phyloP scores from a whole-genome alignment of 192 early-diverging fungal species.

The Backusella liffmaniae region DNA sequence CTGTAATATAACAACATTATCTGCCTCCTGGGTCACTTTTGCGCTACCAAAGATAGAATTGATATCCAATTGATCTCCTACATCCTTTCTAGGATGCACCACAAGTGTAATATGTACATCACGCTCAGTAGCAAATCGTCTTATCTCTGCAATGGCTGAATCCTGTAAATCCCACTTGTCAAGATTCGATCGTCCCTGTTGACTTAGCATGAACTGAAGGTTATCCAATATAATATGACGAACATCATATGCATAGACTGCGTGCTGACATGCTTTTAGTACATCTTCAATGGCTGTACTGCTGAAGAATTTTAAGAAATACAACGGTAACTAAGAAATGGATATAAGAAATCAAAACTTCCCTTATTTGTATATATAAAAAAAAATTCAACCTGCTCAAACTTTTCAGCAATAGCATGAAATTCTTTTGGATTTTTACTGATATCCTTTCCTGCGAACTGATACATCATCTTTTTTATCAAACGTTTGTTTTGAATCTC shows the following conservation, averaged over 20 bases:
- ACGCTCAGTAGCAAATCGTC: slow-evolving; percentile 64
- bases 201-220: slow-evolving; percentile 74
- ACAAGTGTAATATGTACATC: slow-evolving; percentile 73
- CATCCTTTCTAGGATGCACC: slow-evolving; percentile 69
- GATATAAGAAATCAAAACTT: not conserved
- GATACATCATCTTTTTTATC: slow-evolving; percentile 66
- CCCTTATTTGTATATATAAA: not conserved
- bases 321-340: slow-evolving; percentile 54
- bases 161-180: slow-evolving; percentile 76
- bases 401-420: slow-evolving; percentile 58
- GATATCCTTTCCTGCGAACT: slow-evolving; percentile 60
- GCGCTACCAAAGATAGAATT: slow-evolving; percentile 72
- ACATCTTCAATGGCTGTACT: slow-evolving; percentile 65
- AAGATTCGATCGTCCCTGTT: slow-evolving; percentile 51
- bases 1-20: slow-evolving; percentile 72
- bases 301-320: slow-evolving; percentile 74
- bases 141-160: slow-evolving; percentile 57
- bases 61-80: slow-evolving; percentile 55
- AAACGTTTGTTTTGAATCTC: slow-evolving; percentile 71
- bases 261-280: slow-evolving; percentile 63
- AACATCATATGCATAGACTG: slow-evolving; percentile 68
- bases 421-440: slow-evolving; percentile 46
- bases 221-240: slow-evolving; percentile 73
- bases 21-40: slow-evolving; percentile 76
- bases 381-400: slow-evolving; percentile 47